Conservation (phyloP, 164 flowering plant genomes). For the Vitis labrusca region DNA sequence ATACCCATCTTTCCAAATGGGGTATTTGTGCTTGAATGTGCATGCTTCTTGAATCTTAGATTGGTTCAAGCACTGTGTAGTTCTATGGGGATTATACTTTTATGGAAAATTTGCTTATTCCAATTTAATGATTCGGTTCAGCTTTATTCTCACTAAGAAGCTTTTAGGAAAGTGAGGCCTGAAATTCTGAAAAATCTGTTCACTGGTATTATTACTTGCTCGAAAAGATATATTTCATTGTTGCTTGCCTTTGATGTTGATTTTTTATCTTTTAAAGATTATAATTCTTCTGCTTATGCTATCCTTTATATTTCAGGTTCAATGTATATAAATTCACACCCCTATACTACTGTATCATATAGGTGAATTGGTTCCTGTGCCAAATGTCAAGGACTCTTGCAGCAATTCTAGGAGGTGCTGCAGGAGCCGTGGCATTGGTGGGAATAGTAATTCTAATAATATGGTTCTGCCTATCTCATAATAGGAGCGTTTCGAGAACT, state of each 20-base stretch:
- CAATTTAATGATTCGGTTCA: too few relatives aligned
- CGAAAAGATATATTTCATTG: too few relatives aligned
- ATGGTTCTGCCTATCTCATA: slow-evolving; percentile 59
- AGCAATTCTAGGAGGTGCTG: slow-evolving; percentile 91
- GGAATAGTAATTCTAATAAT: slow-evolving; percentile 49
- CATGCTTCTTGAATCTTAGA: too few relatives aligned
- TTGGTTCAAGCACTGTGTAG: too few relatives aligned
- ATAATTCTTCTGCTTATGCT: slow-evolving; percentile 10
- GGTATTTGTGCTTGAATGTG: too few relatives aligned
- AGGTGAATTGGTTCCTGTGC: slow-evolving; percentile 48
- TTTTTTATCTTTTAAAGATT: not conserved
- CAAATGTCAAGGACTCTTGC: slow-evolving; percentile 93
- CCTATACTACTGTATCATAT: slow-evolving; percentile 19
- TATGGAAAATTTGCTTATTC: too few relatives aligned
- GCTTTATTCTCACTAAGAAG: too few relatives aligned
- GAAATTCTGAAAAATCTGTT: too few relatives aligned
- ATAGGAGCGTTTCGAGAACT: slow-evolving; percentile 57
- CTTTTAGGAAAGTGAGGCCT: too few relatives aligned
- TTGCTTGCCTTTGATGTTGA: not conserved
- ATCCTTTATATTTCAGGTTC: slow-evolving; percentile 36
- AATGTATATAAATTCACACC: slow-evolving; percentile 29
- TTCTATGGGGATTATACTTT: too few relatives aligned
- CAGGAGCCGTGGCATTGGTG: slow-evolving; percentile 87
- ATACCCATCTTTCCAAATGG: too few relatives aligned
- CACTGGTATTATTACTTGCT: too few relatives aligned